Evolutionary conservation across 345 rosid species (phyloP), one percentile per base, ranked within the genome.

Genomic region (Salix udensis): DNA sequence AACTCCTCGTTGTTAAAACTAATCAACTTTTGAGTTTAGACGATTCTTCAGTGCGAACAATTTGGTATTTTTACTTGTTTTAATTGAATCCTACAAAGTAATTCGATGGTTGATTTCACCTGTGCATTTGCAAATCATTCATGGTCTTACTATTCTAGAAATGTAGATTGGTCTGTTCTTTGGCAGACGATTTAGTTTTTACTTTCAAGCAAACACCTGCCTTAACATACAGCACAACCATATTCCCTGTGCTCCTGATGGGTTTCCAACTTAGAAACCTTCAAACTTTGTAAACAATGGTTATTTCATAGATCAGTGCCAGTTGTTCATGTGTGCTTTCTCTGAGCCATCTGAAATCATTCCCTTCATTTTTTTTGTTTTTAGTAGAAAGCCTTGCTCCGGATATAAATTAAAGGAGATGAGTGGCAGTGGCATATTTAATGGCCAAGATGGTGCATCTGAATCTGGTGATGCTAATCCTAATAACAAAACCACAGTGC

Each of bases 351-450:
- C 75, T 82, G 44, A 74, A 74, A 65, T 67, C 37, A 40, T 61
- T 84, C 74, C 50, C 80, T 9, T n/a, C 62, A 55, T 55, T 21
- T 21, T 53, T 53, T 53, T 23, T 19, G 37, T 36, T 36, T 34
- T 36, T 36, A 36, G 26, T n/a, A 96, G 98, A 90, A 92, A 91
- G 76, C 99, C 97, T 65, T 94, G 98, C 84, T 96, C 98, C 0
- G 97, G 93, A 70, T 87, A 90, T 72, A 96, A 96, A 84, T 85
- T 91, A 88, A 94, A 96, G 79, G 97, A 96, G 90, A 94, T 96
- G 42, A 91, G 93, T 37, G 99, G 99, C 30, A 92, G 98, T 85
- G 97, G 98, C 36, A 96, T 96, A 73, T 96, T 96, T 86, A 80
- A 84, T 36, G 92, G 81, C 69, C 94, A 86, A 70, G 67, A 80